A percentile compares a stretch with the other conserved stretches of the same genome.
These are phyloP conservation scores for Mucor circinelloides DNA, from an alignment of 371 early-diverging fungal species.

Conservation along the genomic window DNA sequence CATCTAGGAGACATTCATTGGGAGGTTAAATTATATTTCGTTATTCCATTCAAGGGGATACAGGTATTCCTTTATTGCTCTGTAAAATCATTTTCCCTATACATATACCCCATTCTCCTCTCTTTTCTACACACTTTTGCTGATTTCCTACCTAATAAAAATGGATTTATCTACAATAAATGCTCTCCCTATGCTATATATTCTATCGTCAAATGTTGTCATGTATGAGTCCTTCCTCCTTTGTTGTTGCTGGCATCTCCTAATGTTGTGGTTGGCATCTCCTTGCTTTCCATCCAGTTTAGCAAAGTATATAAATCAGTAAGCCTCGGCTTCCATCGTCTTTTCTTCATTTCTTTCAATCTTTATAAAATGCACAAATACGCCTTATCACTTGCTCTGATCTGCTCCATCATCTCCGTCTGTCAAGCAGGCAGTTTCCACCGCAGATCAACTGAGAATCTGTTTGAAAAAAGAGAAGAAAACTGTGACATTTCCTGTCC, in stretches of 20 bases:
- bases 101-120: slow-evolving; percentile 1
- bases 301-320: not conserved
- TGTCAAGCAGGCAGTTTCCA: slow-evolving; percentile 15
- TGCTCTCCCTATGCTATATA: not conserved
- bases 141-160: not conserved
- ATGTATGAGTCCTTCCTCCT: not conserved
- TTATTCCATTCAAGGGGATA: not conserved
- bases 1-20: slow-evolving; percentile 24
- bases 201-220: not conserved
- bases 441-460: not conserved
- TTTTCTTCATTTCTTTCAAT: not conserved
- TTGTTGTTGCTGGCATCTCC: not conserved
- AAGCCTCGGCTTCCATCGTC: not conserved
- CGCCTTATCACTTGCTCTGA: not conserved
- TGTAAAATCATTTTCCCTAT: not conserved
- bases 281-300: too few relatives aligned
- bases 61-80: slow-evolving; percentile 6
- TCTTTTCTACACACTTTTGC: not conserved
- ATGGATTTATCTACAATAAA: not conserved
- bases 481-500: slow-evolving; percentile 13
- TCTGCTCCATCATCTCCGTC: not conserved
- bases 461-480: slow-evolving; percentile 9
- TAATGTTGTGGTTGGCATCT: not conserved
- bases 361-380: not conserved
- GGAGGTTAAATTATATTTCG: slow-evolving; percentile 1